Conservation (phyloP, 805 yeast genomes). For the Lipomyces kockii region DNA sequence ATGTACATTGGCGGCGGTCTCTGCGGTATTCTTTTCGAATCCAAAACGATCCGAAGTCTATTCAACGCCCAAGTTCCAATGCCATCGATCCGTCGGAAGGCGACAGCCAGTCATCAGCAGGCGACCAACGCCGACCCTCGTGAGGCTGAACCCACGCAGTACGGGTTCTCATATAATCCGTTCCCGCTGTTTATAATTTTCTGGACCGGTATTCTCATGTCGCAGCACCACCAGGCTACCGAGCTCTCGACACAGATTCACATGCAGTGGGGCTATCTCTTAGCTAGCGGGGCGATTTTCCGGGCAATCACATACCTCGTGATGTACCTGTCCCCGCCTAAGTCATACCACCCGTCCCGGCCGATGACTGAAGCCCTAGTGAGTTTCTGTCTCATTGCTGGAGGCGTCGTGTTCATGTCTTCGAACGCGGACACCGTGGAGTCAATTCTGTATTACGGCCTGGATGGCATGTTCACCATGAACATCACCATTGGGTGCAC, state of each 20-base stretch:
- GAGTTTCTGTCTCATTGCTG: conserved; percentile 78
- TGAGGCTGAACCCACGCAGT: conserved; percentile 28
- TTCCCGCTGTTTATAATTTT: conserved; percentile 91
- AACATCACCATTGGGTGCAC: conserved; percentile 82
- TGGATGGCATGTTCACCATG: conserved; percentile 87
- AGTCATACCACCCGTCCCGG: conserved; percentile 55
- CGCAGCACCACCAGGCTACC: conserved; percentile 88
- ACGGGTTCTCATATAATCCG: conserved; percentile 80
- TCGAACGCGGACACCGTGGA: conserved; percentile 84
- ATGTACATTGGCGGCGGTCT: conserved; percentile 90
- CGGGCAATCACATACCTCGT: conserved; percentile 67
- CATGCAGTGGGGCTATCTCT: conserved; percentile 87
- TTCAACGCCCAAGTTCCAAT: conserved; percentile 33
- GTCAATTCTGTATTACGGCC: conserved; percentile 80
- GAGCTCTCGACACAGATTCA: conserved; percentile 78
- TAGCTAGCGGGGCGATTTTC: conserved; percentile 81
- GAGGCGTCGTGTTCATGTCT: conserved; percentile 92
- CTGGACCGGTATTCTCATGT: conserved; percentile 97
- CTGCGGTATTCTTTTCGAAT: conserved; percentile 84
- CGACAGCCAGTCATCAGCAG: conserved; percentile 2
- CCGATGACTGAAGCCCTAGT: conserved; percentile 88
- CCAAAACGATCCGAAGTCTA: conserved; percentile 44
- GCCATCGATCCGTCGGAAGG: conserved; percentile 11
- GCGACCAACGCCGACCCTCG: conserved; percentile 15
- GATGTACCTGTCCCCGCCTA: conserved; percentile 50